Evolutionary conservation across 225 moss, liverwort and hornwort species (phyloP).

Genomic region (Anthoceros angustus): DNA sequence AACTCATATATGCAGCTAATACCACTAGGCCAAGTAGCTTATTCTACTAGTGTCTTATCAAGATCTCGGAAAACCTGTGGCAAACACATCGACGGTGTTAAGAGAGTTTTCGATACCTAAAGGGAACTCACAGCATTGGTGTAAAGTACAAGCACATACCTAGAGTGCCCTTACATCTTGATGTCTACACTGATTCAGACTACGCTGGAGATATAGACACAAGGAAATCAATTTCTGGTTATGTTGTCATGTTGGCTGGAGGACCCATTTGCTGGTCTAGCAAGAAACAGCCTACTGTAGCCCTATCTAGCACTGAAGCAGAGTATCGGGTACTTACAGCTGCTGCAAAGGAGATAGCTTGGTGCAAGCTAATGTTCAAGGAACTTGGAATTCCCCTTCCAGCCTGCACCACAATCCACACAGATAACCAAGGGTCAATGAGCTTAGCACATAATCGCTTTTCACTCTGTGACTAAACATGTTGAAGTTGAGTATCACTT

Average conservation of each 20-base stretch:
- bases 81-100: background rate
- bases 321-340: background rate
- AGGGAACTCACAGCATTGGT: background rate
- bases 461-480: conserved; percentile 3
- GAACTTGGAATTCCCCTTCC: background rate
- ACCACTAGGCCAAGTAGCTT: background rate
- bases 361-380: background rate
- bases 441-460: background rate
- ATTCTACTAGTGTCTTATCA: background rate
- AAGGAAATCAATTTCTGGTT: conserved; percentile 5
- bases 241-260: background rate
- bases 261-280: conserved; percentile 2
- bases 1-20: background rate
- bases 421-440: conserved; percentile 1
- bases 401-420: background rate
- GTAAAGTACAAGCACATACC: background rate
- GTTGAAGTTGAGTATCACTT: background rate
- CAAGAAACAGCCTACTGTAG: background rate
- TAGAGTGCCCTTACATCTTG: conserved; percentile 3
- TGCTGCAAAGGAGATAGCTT: background rate
- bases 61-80: background rate
- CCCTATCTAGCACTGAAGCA: background rate
- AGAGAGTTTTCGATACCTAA: background rate
- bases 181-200: conserved; percentile 4
- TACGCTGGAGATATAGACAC: conserved; percentile 7